Evolutionary conservation across 345 rosid genomes (phyloP), one percentile per base, ranked within the genome.

Genomic region (Limnanthes douglasii): DNA sequence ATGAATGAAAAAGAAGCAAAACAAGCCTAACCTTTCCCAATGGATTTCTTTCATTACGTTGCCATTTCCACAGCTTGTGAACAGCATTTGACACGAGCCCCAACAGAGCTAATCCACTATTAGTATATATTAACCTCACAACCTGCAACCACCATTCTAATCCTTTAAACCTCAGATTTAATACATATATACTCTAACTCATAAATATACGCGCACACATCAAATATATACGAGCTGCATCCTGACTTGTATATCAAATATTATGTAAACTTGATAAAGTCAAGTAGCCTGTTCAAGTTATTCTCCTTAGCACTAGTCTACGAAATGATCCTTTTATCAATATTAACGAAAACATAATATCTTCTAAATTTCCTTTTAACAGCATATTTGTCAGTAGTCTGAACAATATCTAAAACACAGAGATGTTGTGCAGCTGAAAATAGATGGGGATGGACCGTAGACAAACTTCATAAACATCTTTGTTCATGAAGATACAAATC

Each of bases 31-130:
- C 86, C 86, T 71, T 71, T 41, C 61, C 67, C 9, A 38, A 33
- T 5, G 65, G 78, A 54, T 65, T 67, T 36, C 63, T 57, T 34
- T 75, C 85, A 41, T 34, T 60, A 17, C 76, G 68, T 53, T 53
- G 70, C 86, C 80, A 75, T 43, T 75, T 75, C 86, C 86, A 75
- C 6, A 71, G 69, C 51, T 71, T 75, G 54, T 75, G 86, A 40
- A 68, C 73, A 9, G 71, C 80, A 38, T 61, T 70, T 26, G 67
- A 51, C 12, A 65, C 66, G 34, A 74, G 68, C 15, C 74, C 83
- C 56, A 71, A 59, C 28, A 71, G 14, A 21, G 71, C 72, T 25
- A 68, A 45, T 21, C 86, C 86, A 31, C 76, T 65, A 43, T 71
- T 71, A 2, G 86, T 65, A 39, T 65, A 75, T 32, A 68, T 52